These are phyloP conservation scores for Noccaea caerulescens DNA, from an alignment of 345 rosid species.

Conservation along the genomic window DNA sequence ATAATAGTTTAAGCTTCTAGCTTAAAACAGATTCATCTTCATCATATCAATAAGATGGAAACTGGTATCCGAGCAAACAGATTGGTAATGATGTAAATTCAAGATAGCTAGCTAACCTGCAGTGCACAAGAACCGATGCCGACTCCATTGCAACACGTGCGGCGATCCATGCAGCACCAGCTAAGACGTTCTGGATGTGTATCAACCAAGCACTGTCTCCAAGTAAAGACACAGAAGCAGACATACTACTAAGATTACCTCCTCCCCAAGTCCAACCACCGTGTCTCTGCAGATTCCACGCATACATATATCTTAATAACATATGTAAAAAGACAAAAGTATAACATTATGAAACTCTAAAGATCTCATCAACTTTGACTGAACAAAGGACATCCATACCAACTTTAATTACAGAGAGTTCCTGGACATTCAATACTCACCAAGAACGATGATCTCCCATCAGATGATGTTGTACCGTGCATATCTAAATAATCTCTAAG, in stretches of 20 bases:
- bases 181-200: constrained; percentile 93
- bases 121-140: constrained; percentile 96
- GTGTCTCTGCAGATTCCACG: constrained; percentile 70
- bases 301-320: constrained; percentile 14
- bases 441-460: constrained; percentile 95
- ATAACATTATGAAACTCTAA: not conserved
- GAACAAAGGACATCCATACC: constrained; percentile 10
- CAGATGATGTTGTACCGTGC: constrained; percentile 91
- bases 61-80: constrained; percentile 15
- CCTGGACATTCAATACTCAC: constrained; percentile 53
- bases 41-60: constrained; percentile 6
- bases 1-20: constrained; percentile 5
- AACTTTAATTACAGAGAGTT: constrained; percentile 7
- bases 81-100: constrained; percentile 17
- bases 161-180: constrained; percentile 99
- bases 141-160: constrained; percentile 90
- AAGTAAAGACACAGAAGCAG: constrained; percentile 96
- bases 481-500: constrained; percentile 95
- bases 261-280: constrained; percentile 99
- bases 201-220: constrained; percentile 99
- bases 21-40: constrained; percentile 18
- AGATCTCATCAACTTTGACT: constrained; percentile 2
- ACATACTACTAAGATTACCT: constrained; percentile 98
- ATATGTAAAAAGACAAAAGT: constrained; percentile 14
- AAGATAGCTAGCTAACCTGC: constrained; percentile 69